A percentile compares a stretch with the other conserved stretches of the same genome.
Evolutionary conservation across 345 rosid species (phyloP).

Genomic region (Bretschneidera sinensis): DNA sequence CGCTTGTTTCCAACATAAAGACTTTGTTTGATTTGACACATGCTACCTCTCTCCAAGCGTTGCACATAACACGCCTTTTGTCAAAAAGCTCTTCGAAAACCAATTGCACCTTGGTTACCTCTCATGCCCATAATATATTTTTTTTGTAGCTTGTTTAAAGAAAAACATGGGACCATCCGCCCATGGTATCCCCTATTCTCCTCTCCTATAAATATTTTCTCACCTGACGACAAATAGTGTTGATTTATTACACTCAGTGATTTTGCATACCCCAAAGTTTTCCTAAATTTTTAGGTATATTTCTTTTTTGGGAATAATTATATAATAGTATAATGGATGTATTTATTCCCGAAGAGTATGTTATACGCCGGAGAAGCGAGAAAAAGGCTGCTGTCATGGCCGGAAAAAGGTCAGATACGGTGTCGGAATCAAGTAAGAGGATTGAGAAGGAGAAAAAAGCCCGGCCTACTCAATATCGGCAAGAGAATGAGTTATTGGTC

Average conservation of each 20-base stretch:
- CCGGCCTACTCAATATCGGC: constrained; percentile 4
- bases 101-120: no score
- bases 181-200: constrained; percentile 13
- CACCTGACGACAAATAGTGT: no score
- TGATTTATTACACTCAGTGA: neutral
- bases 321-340: no score
- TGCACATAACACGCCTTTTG: no score
- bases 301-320: neutral
- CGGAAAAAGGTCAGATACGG: constrained; percentile 14
- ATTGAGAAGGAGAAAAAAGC: constrained; percentile 13
- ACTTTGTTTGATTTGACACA: no score
- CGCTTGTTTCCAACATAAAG: no score
- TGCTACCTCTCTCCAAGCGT: no score
- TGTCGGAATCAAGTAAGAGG: constrained; percentile 12
- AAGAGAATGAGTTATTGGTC: constrained; percentile 15
- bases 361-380: constrained; percentile 46
- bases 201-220: constrained; percentile 12
- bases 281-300: neutral
- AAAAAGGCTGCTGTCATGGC: constrained; percentile 33
- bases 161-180: constrained; percentile 27
- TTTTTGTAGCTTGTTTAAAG: constrained; percentile 16
- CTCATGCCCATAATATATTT: no score
- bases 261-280: neutral
- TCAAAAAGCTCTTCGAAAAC: no score
- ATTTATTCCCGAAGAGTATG: constrained; percentile 68